A percentile compares a stretch with the other conserved stretches of the same genome.
phyloP scores from a whole-genome alignment of 1,139 yeast genomes.

The Hyphopichia fennica region DNA sequence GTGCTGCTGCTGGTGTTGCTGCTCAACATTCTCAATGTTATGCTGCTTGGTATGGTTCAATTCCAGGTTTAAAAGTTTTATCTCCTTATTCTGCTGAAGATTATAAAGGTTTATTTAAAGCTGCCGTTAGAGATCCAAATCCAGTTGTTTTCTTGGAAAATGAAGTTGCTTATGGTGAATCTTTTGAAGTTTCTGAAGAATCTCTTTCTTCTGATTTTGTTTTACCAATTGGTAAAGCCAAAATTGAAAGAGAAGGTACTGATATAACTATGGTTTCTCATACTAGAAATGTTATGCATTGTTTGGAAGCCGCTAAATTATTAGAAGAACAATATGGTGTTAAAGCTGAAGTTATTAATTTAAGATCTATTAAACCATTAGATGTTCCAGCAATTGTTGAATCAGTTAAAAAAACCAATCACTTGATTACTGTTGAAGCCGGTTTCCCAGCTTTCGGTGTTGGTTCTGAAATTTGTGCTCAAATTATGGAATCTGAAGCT shows the following conservation, averaged over 20 bases:
- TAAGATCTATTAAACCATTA: slow-evolving; percentile 96
- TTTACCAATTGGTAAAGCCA: slow-evolving; percentile 93
- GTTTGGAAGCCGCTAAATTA: slow-evolving; percentile 86
- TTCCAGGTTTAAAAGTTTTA: slow-evolving; percentile 95
- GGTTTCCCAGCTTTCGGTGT: slow-evolving; percentile 99
- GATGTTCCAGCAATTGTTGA: slow-evolving; percentile 84
- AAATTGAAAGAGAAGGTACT: slow-evolving; percentile 88
- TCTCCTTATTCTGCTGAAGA: slow-evolving; percentile 97
- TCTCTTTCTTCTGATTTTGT: slow-evolving; percentile 84
- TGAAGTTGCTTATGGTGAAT: slow-evolving; percentile 91
- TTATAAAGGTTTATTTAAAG: slow-evolving; percentile 92
- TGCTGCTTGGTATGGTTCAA: slow-evolving; percentile 97
- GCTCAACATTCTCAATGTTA: slow-evolving; percentile 99
- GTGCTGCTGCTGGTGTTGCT: slow-evolving; percentile 99
- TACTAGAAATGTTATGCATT: slow-evolving; percentile 83
- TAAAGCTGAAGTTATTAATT: slow-evolving; percentile 89
- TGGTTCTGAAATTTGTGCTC: slow-evolving; percentile 97
- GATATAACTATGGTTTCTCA: slow-evolving; percentile 90
- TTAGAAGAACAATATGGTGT: slow-evolving; percentile 85
- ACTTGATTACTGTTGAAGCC: slow-evolving; percentile 92
- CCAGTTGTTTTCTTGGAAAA: slow-evolving; percentile 96
- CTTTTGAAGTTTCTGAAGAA: slow-evolving; percentile 88
- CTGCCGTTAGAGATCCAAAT: slow-evolving; percentile 97
- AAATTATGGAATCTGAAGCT: slow-evolving; percentile 97
- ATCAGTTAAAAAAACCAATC: slow-evolving; percentile 95